Base-by-base conservation (phyloP, 805 yeast genomes). In the Monosporozyma siamensis region DNA sequence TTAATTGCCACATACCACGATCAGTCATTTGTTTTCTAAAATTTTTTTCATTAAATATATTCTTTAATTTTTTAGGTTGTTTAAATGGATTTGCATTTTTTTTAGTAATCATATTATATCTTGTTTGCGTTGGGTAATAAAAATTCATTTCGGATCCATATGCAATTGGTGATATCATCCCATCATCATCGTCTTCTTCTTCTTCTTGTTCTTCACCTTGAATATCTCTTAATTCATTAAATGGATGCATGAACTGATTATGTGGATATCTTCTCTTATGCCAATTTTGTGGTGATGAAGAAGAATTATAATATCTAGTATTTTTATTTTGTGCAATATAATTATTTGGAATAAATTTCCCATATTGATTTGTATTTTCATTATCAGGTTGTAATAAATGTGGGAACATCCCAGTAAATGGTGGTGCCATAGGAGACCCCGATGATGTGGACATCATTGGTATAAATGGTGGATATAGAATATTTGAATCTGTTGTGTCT, bases 11-110 rank as follows among this genome's bases (percentile, higher is more conserved):
- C 65, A 61, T 61, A 15, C 57, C 55, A 39, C 64, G 52, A 12
- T 57, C 53, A 10, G 63, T 58, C 65, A 61, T 61, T 45, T 61
- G 65, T 39, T 51, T 56, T 25, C 65, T 55, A 39, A 61, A 61
- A 34, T 57, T 52, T 15, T 44, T 48, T 44, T 61, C 64, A 44
- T 59, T 60, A 41, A 60, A 60, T 20, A 60, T 56, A 39, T 54
- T 58, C 35, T 54, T 59, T 39, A 60, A 42, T 39, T 53, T 52
- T 31, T 49, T 55, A 45, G 53, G 45, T 44, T 54, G 48, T 34
- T 47, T 48, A 22, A 47, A 46, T 27, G 50, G 45, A 29, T 48
- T 45, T 22, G 46, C 34, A 25, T 40, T 40, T 34, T 26, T 38
- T 20, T 45, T 45, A 26, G 24, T 25, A 5, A 21, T 4, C 9